These are phyloP conservation scores for Lichenothelia convexa DNA, from an alignment of 495 filamentous ascomycete genomes.

Conservation along the genomic window DNA sequence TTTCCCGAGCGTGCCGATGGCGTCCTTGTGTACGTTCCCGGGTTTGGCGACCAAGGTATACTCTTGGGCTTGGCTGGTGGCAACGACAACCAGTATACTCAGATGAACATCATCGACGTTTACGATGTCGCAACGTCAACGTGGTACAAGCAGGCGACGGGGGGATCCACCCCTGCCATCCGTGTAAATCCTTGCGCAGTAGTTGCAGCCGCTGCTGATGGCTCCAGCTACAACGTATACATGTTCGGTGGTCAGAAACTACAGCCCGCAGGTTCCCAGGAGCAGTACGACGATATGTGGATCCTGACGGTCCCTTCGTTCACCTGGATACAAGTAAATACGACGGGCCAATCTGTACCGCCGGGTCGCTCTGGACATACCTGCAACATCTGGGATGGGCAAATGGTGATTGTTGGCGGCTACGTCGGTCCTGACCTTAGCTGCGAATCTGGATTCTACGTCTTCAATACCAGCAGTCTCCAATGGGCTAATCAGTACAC, in stretches of 20 bases:
- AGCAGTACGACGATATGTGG: conserved; percentile 57
- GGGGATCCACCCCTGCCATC: conserved; percentile 39
- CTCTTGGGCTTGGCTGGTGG: conserved; percentile 54
- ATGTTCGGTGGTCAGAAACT: conserved; percentile 62
- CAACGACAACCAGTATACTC: conserved; percentile 32
- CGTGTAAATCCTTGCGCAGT: conserved; percentile 61
- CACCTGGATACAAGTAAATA: conserved; percentile 51
- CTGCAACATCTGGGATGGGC: conserved; percentile 48
- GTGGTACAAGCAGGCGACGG: conserved; percentile 64
- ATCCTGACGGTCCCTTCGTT: conserved; percentile 58
- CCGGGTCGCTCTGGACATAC: conserved; percentile 49
- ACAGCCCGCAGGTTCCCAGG: conserved; percentile 36
- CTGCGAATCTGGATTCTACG: conserved; percentile 52
- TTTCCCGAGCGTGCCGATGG: conserved; percentile 59
- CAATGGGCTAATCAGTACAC: conserved; percentile 43
- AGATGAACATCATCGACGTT: conserved; percentile 54
- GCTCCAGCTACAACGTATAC: conserved; percentile 54
- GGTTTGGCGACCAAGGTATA: conserved; percentile 49
- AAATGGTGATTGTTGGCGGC: conserved; percentile 56
- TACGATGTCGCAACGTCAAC: conserved; percentile 57
- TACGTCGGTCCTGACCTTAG: conserved; percentile 41
- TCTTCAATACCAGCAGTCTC: conserved; percentile 44
- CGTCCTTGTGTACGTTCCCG: conserved; percentile 49
- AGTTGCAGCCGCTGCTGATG: conserved; percentile 50
- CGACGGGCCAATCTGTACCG: conserved; percentile 31